Conservation (phyloP, 1,139 yeast species). For the Hanseniaspora uvarum region DNA sequence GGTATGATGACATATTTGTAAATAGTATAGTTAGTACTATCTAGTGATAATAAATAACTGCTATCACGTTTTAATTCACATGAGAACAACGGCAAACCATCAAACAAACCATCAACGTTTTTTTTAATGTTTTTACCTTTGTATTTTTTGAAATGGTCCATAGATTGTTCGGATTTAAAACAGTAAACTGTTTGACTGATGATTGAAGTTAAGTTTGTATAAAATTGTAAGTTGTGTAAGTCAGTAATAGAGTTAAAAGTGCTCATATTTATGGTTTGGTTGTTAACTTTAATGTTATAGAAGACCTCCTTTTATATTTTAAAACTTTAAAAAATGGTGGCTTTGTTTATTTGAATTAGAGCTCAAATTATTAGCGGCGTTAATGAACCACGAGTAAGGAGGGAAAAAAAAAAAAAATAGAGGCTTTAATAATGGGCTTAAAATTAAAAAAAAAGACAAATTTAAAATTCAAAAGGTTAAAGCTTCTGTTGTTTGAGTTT, state of each 20-base stretch:
- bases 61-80: conserved; percentile 6
- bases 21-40: conserved; percentile 1
- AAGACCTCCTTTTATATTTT: not conserved
- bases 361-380: too few relatives aligned
- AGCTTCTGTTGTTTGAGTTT: too few relatives aligned
- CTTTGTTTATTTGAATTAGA: not conserved
- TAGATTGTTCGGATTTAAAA: conserved; percentile 7
- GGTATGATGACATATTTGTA: conserved; percentile 9
- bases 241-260: not conserved
- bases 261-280: not conserved
- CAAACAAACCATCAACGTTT: not conserved
- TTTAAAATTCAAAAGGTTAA: too few relatives aligned
- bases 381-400: too few relatives aligned
- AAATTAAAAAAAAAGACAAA: too few relatives aligned
- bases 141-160: conserved; percentile 2
- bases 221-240: conserved; percentile 1
- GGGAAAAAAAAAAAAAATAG: too few relatives aligned
- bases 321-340: not conserved
- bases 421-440: too few relatives aligned
- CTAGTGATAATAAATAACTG: not conserved
- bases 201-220: conserved; percentile 3
- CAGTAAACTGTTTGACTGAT: conserved; percentile 5
- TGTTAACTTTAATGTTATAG: not conserved
- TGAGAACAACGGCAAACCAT: conserved; percentile 1
- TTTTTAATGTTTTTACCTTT: not conserved